Conservation (phyloP, 1,139 yeast species). For the Trichomonascaceae sp. region DNA sequence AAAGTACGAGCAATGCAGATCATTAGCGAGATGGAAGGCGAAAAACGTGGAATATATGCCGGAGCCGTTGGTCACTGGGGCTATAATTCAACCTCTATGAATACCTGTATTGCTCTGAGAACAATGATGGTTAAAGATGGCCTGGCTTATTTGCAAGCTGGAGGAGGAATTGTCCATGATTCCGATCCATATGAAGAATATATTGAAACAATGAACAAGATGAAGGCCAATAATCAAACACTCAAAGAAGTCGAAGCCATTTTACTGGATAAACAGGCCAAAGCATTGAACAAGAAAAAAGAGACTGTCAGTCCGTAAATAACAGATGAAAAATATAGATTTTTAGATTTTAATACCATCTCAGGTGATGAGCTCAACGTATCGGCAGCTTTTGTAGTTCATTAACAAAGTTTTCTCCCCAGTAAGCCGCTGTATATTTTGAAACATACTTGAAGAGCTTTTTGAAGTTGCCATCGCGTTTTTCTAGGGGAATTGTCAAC, state of each 20-base stretch:
- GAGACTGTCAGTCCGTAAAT: not conserved
- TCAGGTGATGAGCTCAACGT: not conserved
- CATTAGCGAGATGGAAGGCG: slow-evolving; percentile 81
- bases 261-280: slow-evolving; percentile 1
- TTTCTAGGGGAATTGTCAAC: slow-evolving; percentile 76
- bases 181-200: slow-evolving; percentile 95
- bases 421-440: slow-evolving; percentile 88
- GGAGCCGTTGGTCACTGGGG: slow-evolving; percentile 99
- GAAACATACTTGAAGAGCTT: slow-evolving; percentile 81
- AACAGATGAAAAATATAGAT: not conserved
- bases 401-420: slow-evolving; percentile 96
- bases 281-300: not conserved
- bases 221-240: slow-evolving; percentile 71
- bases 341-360: not conserved
- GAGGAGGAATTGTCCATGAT: slow-evolving; percentile 96
- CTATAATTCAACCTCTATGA: slow-evolving; percentile 87
- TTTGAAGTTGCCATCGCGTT: slow-evolving; percentile 67
- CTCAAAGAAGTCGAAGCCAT: slow-evolving; percentile 9
- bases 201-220: slow-evolving; percentile 92
- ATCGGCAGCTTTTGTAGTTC: slow-evolving; percentile 44
- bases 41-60: slow-evolving; percentile 93
- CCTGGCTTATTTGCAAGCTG: slow-evolving; percentile 89
- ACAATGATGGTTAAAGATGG: slow-evolving; percentile 95
- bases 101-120: slow-evolving; percentile 93
- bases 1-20: slow-evolving; percentile 95